Conservation (phyloP, 139 green algal species). For the Picochlorum sp. region DNA sequence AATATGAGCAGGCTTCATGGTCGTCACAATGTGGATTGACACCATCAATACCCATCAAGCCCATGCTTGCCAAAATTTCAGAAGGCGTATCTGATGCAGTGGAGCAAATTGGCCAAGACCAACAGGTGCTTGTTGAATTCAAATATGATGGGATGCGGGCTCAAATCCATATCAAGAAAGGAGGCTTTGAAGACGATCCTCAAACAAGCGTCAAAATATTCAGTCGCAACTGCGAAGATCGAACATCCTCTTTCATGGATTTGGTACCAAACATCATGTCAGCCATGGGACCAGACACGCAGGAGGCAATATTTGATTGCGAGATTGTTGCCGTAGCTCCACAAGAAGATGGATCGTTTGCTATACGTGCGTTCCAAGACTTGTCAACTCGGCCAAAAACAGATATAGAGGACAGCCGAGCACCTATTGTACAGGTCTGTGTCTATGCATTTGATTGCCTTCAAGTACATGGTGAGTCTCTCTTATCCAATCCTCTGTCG, state of each 20-base stretch:
- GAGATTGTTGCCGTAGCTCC: conserved; percentile 77
- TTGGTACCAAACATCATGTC: conserved; percentile 36
- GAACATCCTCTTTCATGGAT: conserved; percentile 56
- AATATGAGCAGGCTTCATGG: conserved; percentile 42
- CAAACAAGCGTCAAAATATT: conserved; percentile 57
- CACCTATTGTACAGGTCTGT: conserved; percentile 49
- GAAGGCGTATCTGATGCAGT: conserved; percentile 52
- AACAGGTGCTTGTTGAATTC: conserved; percentile 56
- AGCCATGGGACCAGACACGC: conserved; percentile 11
- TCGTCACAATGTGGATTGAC: conserved; percentile 37
- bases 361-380: conserved; percentile 76
- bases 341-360: conserved; percentile 6
- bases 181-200: background rate
- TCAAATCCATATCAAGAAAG: conserved; percentile 71
- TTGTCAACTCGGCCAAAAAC: conserved; percentile 58
- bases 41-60: conserved; percentile 72
- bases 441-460: conserved; percentile 87
- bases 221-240: conserved; percentile 75
- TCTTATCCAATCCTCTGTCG: conserved; percentile 49
- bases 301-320: conserved; percentile 51
- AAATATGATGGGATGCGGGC: conserved; percentile 86
- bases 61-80: conserved; percentile 78
- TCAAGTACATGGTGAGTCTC: conserved; percentile 41
- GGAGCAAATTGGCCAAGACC: conserved; percentile 30
- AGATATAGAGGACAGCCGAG: background rate